Evolutionary conservation across 2,329 filamentous ascomycete genomes (phyloP).

Genomic region (Chlorencoelia australis): DNA sequence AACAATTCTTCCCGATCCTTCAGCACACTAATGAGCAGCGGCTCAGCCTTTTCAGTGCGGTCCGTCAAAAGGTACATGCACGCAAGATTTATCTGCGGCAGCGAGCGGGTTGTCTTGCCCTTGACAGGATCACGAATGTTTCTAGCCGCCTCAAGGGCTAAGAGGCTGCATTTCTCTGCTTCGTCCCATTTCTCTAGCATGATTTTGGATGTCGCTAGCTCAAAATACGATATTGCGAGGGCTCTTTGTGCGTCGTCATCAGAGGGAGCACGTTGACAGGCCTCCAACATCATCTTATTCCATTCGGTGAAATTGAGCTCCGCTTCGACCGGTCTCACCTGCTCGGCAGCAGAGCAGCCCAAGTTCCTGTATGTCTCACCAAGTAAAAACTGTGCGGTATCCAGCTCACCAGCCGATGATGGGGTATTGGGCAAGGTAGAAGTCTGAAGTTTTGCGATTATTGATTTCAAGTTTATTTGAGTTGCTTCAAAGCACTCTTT

Average conservation of each 20-base stretch:
- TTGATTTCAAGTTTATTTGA: too few relatives aligned
- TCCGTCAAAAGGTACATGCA: slow-evolving; percentile 9
- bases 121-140: slow-evolving; percentile 4
- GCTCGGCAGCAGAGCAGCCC: too few relatives aligned
- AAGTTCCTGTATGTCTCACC: too few relatives aligned
- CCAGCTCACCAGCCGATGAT: too few relatives aligned
- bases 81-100: slow-evolving; percentile 8
- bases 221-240: slow-evolving; percentile 6
- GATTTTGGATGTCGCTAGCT: slow-evolving; percentile 4
- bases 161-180: slow-evolving; percentile 5
- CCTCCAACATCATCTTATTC: too few relatives aligned
- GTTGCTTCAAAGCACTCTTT: too few relatives aligned
- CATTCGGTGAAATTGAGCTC: too few relatives aligned
- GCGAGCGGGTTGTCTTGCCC: slow-evolving; percentile 3
- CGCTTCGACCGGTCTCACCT: too few relatives aligned
- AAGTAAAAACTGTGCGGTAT: too few relatives aligned
- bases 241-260: slow-evolving; percentile 2
- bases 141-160: slow-evolving; percentile 3
- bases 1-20: slow-evolving; percentile 7
- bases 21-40: slow-evolving; percentile 4
- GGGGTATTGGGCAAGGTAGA: too few relatives aligned
- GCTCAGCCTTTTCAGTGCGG: slow-evolving; percentile 4
- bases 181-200: slow-evolving; percentile 5
- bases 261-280: too few relatives aligned
- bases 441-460: too few relatives aligned